These are phyloP conservation scores for Funneliformis geosporum DNA, from an alignment of 192 early-diverging fungal species.

Conservation along the genomic window DNA sequence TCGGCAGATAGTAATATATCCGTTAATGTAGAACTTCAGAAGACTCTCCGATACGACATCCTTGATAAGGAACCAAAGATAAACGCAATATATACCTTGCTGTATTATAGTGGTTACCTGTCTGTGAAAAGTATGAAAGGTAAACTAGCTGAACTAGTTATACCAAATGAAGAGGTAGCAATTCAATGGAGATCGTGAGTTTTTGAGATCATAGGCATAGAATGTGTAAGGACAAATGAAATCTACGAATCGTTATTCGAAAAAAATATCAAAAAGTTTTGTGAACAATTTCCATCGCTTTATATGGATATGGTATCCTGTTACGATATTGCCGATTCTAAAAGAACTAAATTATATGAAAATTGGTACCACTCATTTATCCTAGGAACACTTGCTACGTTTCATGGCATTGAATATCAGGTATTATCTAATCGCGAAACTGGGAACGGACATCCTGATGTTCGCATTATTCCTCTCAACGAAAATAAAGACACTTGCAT, in stretches of 20 bases:
- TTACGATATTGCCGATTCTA: background rate
- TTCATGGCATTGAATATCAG: background rate
- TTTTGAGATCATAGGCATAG: background rate
- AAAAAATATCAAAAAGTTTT: background rate
- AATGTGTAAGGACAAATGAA: background rate
- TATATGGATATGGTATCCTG: background rate
- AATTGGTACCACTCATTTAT: background rate
- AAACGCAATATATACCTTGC: background rate
- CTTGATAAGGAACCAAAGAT: background rate
- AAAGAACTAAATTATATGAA: background rate
- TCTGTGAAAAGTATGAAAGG: background rate
- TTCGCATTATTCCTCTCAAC: no score
- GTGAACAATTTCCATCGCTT: background rate
- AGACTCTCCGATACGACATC: background rate
- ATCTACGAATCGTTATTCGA: background rate
- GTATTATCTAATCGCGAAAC: no score
- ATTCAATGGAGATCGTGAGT: background rate
- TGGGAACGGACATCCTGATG: no score
- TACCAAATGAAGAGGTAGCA: background rate
- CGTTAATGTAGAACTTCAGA: background rate
- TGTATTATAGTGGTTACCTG: conserved; percentile 10
- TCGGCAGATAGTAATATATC: no score
- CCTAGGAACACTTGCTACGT: background rate
- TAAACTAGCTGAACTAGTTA: background rate
- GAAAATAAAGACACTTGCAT: no score